phyloP scores from a whole-genome alignment of 2,329 filamentous ascomycete species.

The Pseudocercospora fuligena region DNA sequence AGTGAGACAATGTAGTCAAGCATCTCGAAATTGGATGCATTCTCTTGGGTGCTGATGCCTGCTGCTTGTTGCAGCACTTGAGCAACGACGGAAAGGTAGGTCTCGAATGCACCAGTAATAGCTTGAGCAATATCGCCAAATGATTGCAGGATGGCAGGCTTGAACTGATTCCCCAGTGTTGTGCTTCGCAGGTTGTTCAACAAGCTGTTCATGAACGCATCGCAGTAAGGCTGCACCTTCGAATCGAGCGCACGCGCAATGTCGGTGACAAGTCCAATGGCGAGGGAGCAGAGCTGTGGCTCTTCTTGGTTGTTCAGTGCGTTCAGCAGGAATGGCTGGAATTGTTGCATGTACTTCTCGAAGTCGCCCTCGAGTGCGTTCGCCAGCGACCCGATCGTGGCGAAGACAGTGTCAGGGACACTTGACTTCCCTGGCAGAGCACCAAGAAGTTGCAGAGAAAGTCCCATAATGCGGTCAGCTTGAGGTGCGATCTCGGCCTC shows the following conservation, averaged over 20 bases:
- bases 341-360: constrained; percentile 95
- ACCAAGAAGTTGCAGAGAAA: constrained; percentile 78
- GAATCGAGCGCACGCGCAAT: constrained; percentile 90
- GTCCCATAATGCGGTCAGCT: constrained; percentile 92
- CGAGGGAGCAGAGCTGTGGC: constrained; percentile 91
- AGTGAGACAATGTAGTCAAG: constrained; percentile 94
- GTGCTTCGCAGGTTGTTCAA: constrained; percentile 88
- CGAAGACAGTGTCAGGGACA: constrained; percentile 92
- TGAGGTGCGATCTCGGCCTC: constrained; percentile 90
- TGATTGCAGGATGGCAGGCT: constrained; percentile 95
- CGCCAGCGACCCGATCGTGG: constrained; percentile 87
- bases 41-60: constrained; percentile 71
- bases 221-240: constrained; percentile 92
- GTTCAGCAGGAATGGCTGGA: constrained; percentile 89
- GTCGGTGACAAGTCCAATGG: constrained; percentile 95
- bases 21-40: constrained; percentile 77
- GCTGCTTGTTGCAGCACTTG: constrained; percentile 94
- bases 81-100: constrained; percentile 88
- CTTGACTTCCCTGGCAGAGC: constrained; percentile 83
- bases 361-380: constrained; percentile 93
- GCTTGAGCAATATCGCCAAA: constrained; percentile 97
- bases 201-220: constrained; percentile 97
- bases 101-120: constrained; percentile 89
- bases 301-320: constrained; percentile 96
- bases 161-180: constrained; percentile 91